phyloP scores from a whole-genome alignment of 2,329 filamentous ascomycete genomes.

The Penicillium fuscoglaucum region DNA sequence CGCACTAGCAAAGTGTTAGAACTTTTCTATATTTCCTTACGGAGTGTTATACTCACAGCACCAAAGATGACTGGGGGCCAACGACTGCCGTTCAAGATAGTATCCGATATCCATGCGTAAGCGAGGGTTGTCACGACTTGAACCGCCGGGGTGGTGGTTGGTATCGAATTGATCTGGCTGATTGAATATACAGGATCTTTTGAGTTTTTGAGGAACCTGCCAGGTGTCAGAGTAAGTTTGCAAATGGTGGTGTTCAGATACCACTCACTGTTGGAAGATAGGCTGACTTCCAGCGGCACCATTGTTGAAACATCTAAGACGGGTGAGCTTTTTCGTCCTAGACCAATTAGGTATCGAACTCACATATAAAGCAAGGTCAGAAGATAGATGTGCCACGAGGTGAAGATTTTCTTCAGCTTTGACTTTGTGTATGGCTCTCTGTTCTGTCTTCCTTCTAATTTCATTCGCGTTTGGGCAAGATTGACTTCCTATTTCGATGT shows the following conservation, averaged over 20 bases:
- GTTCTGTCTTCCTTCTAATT: constrained; percentile 49
- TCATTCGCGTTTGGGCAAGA: constrained; percentile 52
- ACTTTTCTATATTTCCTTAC: constrained; percentile 9
- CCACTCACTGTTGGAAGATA: constrained; percentile 53
- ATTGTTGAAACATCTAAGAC: constrained; percentile 59
- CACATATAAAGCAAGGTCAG: constrained; percentile 60
- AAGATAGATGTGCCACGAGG: constrained; percentile 64
- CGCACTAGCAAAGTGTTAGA: constrained; percentile 16
- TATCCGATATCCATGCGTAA: constrained; percentile 66
- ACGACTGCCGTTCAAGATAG: constrained; percentile 57
- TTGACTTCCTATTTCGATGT: constrained; percentile 40
- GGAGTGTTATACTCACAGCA: constrained; percentile 50
- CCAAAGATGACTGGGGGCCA: constrained; percentile 66
- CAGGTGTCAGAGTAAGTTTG: background rate
- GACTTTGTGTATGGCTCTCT: constrained; percentile 49
- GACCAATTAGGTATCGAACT: constrained; percentile 5
- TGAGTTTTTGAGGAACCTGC: constrained; percentile 33
- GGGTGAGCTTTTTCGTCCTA: background rate
- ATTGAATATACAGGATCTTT: constrained; percentile 49
- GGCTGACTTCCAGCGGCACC: constrained; percentile 54
- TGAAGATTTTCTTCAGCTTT: constrained; percentile 62
- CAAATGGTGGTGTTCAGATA: background rate
- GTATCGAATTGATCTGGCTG: constrained; percentile 53
- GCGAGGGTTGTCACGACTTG: constrained; percentile 60
- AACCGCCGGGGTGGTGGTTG: constrained; percentile 59